Conservation (phyloP, 169 alveolate species). For the Plasmodium berghei region DNA sequence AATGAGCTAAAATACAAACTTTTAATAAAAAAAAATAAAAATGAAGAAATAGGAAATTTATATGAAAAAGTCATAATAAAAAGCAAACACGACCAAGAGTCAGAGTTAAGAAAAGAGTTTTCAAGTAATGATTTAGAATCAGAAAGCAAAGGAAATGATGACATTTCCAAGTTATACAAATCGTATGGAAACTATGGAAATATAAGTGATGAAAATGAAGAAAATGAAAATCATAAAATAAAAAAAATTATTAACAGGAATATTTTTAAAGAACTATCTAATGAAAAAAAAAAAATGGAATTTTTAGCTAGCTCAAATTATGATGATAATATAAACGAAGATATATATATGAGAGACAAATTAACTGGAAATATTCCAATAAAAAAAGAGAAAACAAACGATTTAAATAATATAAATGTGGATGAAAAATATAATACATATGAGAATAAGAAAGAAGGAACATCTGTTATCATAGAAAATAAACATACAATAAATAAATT, state of each 20-base stretch:
- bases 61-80: conserved; percentile 8
- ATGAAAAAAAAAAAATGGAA: background rate
- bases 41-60: conserved; percentile 9
- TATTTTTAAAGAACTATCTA: background rate
- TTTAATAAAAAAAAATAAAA: conserved; percentile 54
- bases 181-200: too few relatives aligned
- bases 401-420: background rate
- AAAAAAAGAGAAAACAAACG: background rate
- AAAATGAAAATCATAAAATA: background rate
- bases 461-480: background rate
- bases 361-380: too few relatives aligned
- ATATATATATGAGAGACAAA: too few relatives aligned
- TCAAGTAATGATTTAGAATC: background rate
- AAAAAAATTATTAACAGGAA: conserved; percentile 19
- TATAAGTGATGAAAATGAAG: background rate
- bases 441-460: background rate
- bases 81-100: background rate
- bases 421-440: background rate
- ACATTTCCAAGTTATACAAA: background rate
- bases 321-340: background rate
- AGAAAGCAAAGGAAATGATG: background rate
- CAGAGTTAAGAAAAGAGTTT: too few relatives aligned
- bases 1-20: conserved; percentile 53
- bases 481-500: background rate
- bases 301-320: background rate